Conservation (phyloP, 2,329 filamentous ascomycete species). For the Botryotinia globosa region DNA sequence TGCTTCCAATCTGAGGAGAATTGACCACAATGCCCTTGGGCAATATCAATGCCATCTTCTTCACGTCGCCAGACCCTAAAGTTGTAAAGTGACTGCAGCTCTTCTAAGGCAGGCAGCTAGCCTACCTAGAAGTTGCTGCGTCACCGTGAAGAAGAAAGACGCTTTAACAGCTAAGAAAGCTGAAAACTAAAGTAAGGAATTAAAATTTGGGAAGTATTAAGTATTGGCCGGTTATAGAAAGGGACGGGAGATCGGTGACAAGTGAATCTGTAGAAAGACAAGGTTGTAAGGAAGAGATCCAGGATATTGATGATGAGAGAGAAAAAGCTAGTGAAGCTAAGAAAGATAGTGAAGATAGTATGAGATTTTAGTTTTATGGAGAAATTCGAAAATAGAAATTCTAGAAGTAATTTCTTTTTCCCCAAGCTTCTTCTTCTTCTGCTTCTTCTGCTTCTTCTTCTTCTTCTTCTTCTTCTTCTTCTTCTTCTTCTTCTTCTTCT, state of each 20-base stretch:
- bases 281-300: slow-evolving; percentile 7
- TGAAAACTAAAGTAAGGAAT: slow-evolving; percentile 16
- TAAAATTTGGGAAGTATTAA: not conserved
- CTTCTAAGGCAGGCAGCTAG: slow-evolving; percentile 35
- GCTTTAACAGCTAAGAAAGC: not conserved
- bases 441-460: no score
- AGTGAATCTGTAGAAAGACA: not conserved
- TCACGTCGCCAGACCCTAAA: slow-evolving; percentile 23
- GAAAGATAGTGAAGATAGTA: not conserved
- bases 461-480: no score
- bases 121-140: slow-evolving; percentile 37
- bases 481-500: no score
- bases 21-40: slow-evolving; percentile 59
- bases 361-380: slow-evolving; percentile 5
- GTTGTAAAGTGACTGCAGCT: slow-evolving; percentile 32
- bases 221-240: not conserved
- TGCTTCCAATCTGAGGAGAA: slow-evolving; percentile 50
- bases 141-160: slow-evolving; percentile 22
- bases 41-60: slow-evolving; percentile 45
- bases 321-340: slow-evolving; percentile 9
- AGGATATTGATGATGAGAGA: slow-evolving; percentile 1
- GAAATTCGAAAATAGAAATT: slow-evolving; percentile 10
- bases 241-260: slow-evolving; percentile 7
- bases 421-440: not conserved
- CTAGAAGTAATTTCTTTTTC: not conserved